Percentiles rank a stretch among this genome's conserved stretches.
phyloP scores from a whole-genome alignment of 1,284 basidiomycete genomes.

The Hortiboletus rubellus region DNA sequence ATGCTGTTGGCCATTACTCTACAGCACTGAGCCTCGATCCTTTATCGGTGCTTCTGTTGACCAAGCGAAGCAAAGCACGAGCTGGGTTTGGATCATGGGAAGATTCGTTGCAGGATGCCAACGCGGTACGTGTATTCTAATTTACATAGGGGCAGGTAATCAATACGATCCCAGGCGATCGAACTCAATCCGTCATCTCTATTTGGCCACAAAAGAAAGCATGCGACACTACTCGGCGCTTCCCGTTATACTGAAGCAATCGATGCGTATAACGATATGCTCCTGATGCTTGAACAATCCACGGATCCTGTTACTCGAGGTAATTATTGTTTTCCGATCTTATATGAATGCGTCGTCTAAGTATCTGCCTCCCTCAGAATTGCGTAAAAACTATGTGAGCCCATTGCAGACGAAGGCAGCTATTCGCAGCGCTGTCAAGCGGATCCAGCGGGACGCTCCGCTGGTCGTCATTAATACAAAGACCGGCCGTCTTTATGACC shows the following conservation, averaged over 20 bases:
- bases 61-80: constrained; percentile 3
- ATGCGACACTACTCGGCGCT: neutral
- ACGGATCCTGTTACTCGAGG: neutral
- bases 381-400: too few species aligned
- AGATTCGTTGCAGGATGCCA: neutral
- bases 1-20: neutral
- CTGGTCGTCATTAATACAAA: too few species aligned
- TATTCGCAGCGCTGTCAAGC: too few species aligned
- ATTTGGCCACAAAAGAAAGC: neutral
- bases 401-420: too few species aligned
- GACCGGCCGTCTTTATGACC: too few species aligned
- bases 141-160: neutral
- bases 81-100: neutral
- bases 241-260: neutral
- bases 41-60: neutral
- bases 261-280: neutral
- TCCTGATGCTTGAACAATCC: neutral
- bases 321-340: neutral
- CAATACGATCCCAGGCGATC: neutral
- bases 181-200: neutral
- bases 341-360: too few species aligned
- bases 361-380: too few species aligned
- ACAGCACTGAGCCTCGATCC: neutral
- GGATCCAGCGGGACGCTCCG: too few species aligned
- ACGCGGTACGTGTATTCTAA: neutral